These are phyloP conservation scores for Filobasidium uniguttulatum DNA, from an alignment of 1,284 basidiomycete genomes.

Conservation along the genomic window DNA sequence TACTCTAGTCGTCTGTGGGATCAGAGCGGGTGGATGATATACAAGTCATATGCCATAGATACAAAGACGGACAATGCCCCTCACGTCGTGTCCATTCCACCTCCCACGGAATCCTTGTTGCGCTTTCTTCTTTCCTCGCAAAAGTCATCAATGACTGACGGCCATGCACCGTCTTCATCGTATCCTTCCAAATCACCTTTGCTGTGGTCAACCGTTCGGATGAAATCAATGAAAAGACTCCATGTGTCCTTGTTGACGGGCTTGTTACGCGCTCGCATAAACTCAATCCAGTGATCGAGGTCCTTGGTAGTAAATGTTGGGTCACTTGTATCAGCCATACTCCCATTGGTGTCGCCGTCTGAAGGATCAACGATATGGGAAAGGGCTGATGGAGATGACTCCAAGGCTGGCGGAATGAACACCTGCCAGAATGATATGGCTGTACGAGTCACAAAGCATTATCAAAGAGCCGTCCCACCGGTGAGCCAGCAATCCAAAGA, in stretches of 20 bases:
- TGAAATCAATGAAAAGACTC: slow-evolving; percentile 54
- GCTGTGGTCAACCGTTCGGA: slow-evolving; percentile 65
- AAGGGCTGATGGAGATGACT: slow-evolving; percentile 52
- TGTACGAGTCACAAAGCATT: not conserved
- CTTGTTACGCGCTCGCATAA: slow-evolving; percentile 54
- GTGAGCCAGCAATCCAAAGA: slow-evolving; percentile 2
- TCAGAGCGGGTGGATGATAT: too few species aligned
- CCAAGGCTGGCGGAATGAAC: slow-evolving; percentile 63
- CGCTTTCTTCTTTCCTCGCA: too few species aligned
- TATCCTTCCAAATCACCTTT: slow-evolving; percentile 60
- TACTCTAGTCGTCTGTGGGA: too few species aligned
- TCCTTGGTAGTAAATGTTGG: slow-evolving; percentile 56
- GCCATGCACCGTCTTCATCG: slow-evolving; percentile 58
- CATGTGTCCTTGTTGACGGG: slow-evolving; percentile 91
- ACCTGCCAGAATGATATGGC: slow-evolving; percentile 75
- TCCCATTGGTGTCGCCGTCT: slow-evolving; percentile 31
- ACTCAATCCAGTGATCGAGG: slow-evolving; percentile 72
- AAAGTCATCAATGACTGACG: slow-evolving; percentile 38
- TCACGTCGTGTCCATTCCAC: too few species aligned
- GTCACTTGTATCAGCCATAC: slow-evolving; percentile 12
- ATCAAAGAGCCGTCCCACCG: not conserved
- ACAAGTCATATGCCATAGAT: too few species aligned
- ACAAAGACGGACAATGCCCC: too few species aligned
- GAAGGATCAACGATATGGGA: slow-evolving; percentile 31
- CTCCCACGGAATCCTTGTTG: too few species aligned